Evolutionary conservation across 805 yeast species (phyloP).

Genomic region (Candida jianshihensis): DNA sequence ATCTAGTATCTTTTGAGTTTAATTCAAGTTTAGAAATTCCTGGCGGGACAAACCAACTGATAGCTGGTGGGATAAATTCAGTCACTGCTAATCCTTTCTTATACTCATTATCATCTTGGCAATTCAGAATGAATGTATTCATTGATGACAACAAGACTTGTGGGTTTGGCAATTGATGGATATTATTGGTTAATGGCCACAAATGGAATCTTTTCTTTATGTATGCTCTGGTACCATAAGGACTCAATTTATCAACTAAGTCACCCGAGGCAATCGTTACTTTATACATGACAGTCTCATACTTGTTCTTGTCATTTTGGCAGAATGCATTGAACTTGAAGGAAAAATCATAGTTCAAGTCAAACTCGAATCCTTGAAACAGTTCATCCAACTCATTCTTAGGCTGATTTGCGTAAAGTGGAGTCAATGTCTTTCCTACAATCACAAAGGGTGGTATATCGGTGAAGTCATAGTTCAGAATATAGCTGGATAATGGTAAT

Average conservation of each 20-base stretch:
- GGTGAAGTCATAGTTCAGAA: slow-evolving; percentile 17
- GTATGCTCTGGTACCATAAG: slow-evolving; percentile 11
- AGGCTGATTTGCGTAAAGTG: slow-evolving; percentile 16
- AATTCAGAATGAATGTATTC: slow-evolving; percentile 15
- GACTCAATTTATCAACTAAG: slow-evolving; percentile 9
- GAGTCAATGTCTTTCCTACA: slow-evolving; percentile 10
- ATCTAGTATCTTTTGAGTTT: slow-evolving; percentile 4
- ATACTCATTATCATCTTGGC: slow-evolving; percentile 4
- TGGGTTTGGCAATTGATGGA: slow-evolving; percentile 14
- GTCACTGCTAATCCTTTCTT: slow-evolving; percentile 1
- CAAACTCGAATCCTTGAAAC: slow-evolving; percentile 7
- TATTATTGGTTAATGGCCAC: slow-evolving; percentile 21
- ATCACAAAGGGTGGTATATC: slow-evolving; percentile 16
- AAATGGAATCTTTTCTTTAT: slow-evolving; percentile 10
- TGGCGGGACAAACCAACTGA: slow-evolving; percentile 15
- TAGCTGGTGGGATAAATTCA: slow-evolving; percentile 12
- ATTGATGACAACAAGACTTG: slow-evolving; percentile 15
- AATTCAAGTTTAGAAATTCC: slow-evolving; percentile 5
- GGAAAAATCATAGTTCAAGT: slow-evolving; percentile 16
- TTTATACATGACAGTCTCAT: slow-evolving; percentile 18
- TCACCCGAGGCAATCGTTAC: slow-evolving; percentile 14
- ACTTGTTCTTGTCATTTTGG: slow-evolving; percentile 1
- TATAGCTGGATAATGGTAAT: slow-evolving; percentile 14
- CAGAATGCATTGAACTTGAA: slow-evolving; percentile 12
- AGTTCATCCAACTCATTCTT: slow-evolving; percentile 1